Evolutionary conservation across 106 monocot species (phyloP), one percentile per base, ranked within the genome.

Genomic region (Dendrobium nobile): DNA sequence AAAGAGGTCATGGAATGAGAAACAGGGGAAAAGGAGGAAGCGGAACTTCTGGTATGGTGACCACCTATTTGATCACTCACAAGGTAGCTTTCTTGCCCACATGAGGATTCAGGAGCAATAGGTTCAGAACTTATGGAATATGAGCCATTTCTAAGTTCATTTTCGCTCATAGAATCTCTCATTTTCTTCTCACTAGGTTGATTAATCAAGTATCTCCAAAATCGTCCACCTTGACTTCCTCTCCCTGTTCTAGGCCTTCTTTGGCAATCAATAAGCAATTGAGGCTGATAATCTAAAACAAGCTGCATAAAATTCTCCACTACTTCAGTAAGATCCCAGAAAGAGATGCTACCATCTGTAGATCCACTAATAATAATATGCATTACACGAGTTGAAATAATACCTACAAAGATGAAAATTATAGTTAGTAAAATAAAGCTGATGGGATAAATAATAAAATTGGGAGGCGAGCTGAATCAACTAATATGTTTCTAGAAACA

Each of bases 171-270:
- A 44, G 19, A 20, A 42, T 19, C 73, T 73, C 55, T 18, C 10
- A 28, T 33, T 16, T 42, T 47, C 41, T 72, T 86, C 55, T 85
- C 79, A 27, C 73, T 79, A 51, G 82, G 82, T 59, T 43, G 82
- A 77, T 72, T 73, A 28, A 41, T 44, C 78, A 85, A 77, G 54
- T 92, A 87, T 80, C 78, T 92, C 98, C 94, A 95, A 84, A 81
- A 86, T 47, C 98, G 82, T 31, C 98, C 98, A 67, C 98, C 98
- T 41, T 92, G 92, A 77, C 98, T 98, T 43, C 98, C 98, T 88
- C 98, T 89, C 72, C 98, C 98, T 55, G 98, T 98, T 84, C 78
- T 84, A 64, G 98, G 98, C 42, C 98, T 86, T 42, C 75, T 88
- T 77, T 91, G 94, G 54, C 67, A 80, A 81, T 85, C 89, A 59